A percentile compares a stretch with the other conserved stretches of the same genome.
Conservation (phyloP, 169 alveolate species). For the Plasmodium blacklocki region DNA sequence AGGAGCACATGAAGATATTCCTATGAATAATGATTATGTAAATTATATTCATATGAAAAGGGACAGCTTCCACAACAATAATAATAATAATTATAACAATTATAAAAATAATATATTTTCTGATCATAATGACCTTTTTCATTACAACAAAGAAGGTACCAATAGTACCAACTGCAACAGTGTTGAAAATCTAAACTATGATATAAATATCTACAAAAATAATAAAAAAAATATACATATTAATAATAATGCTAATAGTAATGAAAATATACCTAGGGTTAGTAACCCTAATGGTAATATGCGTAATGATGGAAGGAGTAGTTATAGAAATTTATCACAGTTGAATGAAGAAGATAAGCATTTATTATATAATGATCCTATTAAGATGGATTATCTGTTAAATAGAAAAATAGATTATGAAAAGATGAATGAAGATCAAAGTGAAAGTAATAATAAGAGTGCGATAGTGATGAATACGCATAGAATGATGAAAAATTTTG, state of each 20-base stretch:
- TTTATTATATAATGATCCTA: slow-evolving; percentile 14
- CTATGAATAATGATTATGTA: slow-evolving; percentile 23
- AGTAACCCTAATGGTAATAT: background rate
- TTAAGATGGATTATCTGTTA: slow-evolving; percentile 17
- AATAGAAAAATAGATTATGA: slow-evolving; percentile 51
- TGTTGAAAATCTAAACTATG: slow-evolving; percentile 40
- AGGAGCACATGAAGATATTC: slow-evolving; percentile 13
- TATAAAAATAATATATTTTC: background rate
- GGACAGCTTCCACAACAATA: background rate
- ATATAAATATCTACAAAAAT: background rate
- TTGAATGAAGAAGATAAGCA: slow-evolving; percentile 3
- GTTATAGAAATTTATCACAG: slow-evolving; percentile 5
- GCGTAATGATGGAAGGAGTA: slow-evolving; percentile 13
- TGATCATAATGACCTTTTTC: slow-evolving; percentile 3
- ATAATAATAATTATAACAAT: background rate
- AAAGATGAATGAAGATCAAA: slow-evolving; percentile 12
- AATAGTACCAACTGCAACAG: slow-evolving; percentile 62
- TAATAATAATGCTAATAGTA: slow-evolving; percentile 2
- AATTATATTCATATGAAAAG: slow-evolving; percentile 1
- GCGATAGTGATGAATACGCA: slow-evolving; percentile 25
- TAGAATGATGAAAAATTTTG: too few species aligned
- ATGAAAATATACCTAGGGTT: slow-evolving; percentile 1
- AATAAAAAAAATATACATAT: background rate
- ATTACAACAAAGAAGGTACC: slow-evolving; percentile 29
- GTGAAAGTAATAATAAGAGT: slow-evolving; percentile 16